Evolutionary conservation across 441 rosid species (phyloP), one percentile per base, ranked within the genome.

Genomic region (Mallotus japonicus): DNA sequence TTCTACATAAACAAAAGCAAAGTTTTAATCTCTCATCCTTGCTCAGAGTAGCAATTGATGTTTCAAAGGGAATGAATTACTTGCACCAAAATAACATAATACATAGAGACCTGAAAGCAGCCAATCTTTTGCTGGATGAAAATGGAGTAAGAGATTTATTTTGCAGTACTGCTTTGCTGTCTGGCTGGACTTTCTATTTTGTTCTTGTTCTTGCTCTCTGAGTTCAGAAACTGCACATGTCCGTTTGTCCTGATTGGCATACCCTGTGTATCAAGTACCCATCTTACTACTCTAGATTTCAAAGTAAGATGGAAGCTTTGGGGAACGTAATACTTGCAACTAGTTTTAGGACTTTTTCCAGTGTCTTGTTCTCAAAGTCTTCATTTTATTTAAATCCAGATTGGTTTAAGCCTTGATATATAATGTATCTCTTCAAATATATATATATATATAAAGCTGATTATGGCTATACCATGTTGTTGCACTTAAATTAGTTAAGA

Each of bases 81-180:
- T 85, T 89, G 83, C 89, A 87, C 73, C 85, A 77, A 69, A 88
- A 85, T 69, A 84, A 80, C 44, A 85, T 86, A 19, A 76, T 86
- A 74, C 94, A 91, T 50, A 79, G 90, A 73, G 89, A 91, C 71
- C 84, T 86, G 59, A 88, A 91, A 75, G 75, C 90, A 62, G 93
- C 91, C 80, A 88, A 88, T 79, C 87, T 88, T 79, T 78, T 88
- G 85, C 78, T 88, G 84, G 88, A 85, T 83, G 95, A 85, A 81
- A 86, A 85, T 83, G 86, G 83, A 75, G 91, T 90, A 86, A 83
- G 98, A 73, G 62, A 61, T 76, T 78, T 50, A 58, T 67, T 19
- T 70, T 47, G 32, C 19, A 56, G 65, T 78, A 63, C 17, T 49
- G 40, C 40, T 61, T 62, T 2, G 10, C 69, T 75, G 14, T 74